These are phyloP conservation scores for Penicillium concentricum DNA, from an alignment of 2,329 filamentous ascomycete genomes.

Conservation along the genomic window DNA sequence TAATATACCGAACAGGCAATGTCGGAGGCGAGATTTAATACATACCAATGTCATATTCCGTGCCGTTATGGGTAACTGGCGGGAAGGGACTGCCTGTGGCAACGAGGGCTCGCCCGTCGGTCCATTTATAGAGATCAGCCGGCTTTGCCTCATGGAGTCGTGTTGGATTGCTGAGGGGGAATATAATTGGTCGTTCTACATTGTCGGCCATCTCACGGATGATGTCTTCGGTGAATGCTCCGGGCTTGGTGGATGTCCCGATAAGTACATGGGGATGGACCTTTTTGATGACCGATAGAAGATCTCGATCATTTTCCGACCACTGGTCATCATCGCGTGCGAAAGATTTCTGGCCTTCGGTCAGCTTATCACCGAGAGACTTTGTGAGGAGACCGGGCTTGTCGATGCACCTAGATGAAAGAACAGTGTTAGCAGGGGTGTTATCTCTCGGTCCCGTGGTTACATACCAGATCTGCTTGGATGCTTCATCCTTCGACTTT, in stretches of 20 bases:
- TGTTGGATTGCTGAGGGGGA: constrained; percentile 85
- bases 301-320: constrained; percentile 54
- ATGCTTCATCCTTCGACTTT: constrained; percentile 70
- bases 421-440: neutral
- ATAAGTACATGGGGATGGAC: constrained; percentile 79
- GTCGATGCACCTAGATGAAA: constrained; percentile 66
- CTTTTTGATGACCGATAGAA: constrained; percentile 66
- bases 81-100: constrained; percentile 82
- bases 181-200: constrained; percentile 69
- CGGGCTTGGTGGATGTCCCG: constrained; percentile 77
- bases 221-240: constrained; percentile 71
- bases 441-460: neutral
- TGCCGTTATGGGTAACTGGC: constrained; percentile 63
- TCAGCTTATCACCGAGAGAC: constrained; percentile 60
- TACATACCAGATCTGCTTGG: constrained; percentile 71
- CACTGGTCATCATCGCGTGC: constrained; percentile 65
- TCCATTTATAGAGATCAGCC: constrained; percentile 74
- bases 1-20: neutral
- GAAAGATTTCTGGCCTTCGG: constrained; percentile 65
- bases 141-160: constrained; percentile 79
- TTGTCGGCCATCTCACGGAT: constrained; percentile 74
- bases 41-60: constrained; percentile 55
- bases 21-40: neutral
- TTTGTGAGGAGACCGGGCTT: constrained; percentile 74
- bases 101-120: constrained; percentile 71